Evolutionary conservation across 2,329 filamentous ascomycete genomes (phyloP), one percentile per base, ranked within the genome.

Genomic region (Paraconiothyrium sp.): DNA sequence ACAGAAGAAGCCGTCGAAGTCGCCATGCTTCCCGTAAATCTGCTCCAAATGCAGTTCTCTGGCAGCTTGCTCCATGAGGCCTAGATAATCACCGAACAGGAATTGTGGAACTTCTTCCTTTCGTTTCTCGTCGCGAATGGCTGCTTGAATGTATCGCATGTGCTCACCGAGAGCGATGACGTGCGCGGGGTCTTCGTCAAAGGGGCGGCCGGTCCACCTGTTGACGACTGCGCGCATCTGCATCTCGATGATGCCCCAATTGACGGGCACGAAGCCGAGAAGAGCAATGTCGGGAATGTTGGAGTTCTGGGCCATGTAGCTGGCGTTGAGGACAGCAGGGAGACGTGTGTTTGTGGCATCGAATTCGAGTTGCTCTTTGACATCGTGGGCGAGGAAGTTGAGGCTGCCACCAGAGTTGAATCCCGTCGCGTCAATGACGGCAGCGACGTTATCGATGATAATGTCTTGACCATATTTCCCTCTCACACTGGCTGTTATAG

Each of bases 211-310:
- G 55, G 56, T 10, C 52, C 58, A 59, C 34, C 52, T 57, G 11
- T 83, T 76, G 0, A 88, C 82, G 6, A 93, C 79, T 63, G 90
- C 85, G 1, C 90, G 85, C 2, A 91, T 88, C 77, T 94, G 92
- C 90, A 93, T 92, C 75, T 94, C 91, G 83, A 93, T 92, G 0
- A 92, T 88, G 0, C 90, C 90, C 92, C 92, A 94, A 74, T 92
- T 94, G 0, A 91, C 90, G 0, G 90, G 90, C 56, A 91, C 85
- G 77, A 92, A 92, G 1, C 92, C 92, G 1, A 93, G 88, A 68
- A 94, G 92, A 0, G 90, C 91, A 0, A 94, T 79, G 13, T 85
- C 85, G 0, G 88, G 84, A 0, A 92, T 76, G 5, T 86, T 89
- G 2, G 85, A 84, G 59, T 90, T 88, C 35, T 61, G 58, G 4